Conservation (phyloP, 1,139 yeast species). For the Yamadazyma songkhlaensis region DNA sequence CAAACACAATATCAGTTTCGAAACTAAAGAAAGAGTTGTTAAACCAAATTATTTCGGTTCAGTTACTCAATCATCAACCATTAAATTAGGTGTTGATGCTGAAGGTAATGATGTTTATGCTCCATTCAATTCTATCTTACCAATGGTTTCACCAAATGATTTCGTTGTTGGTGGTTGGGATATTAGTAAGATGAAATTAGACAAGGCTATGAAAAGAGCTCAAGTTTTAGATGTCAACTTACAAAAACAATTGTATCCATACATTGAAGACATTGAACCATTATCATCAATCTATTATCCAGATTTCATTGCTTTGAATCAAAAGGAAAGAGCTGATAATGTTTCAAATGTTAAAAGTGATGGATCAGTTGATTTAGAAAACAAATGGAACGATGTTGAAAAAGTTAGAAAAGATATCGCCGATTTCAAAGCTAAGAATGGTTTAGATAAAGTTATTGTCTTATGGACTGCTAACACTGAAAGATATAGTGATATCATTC, state of each 20-base stretch:
- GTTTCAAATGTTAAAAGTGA: conserved; percentile 56
- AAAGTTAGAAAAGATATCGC: conserved; percentile 79
- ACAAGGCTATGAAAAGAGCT: conserved; percentile 81
- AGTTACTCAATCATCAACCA: conserved; percentile 91
- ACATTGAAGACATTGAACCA: conserved; percentile 65
- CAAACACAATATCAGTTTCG: conserved; percentile 72
- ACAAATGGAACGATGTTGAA: conserved; percentile 91
- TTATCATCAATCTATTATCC: conserved; percentile 90
- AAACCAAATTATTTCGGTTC: conserved; percentile 92
- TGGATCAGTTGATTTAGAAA: conserved; percentile 51
- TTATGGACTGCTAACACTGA: conserved; percentile 98
- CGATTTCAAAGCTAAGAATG: conserved; percentile 70
- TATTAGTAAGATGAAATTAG: conserved; percentile 68
- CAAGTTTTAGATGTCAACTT: conserved; percentile 83
- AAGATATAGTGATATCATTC: conserved; percentile 75
- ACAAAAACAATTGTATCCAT: conserved; percentile 71
- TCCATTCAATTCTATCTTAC: conserved; percentile 86
- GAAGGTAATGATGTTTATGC: conserved; percentile 87
- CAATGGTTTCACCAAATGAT: conserved; percentile 88
- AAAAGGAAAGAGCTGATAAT: conserved; percentile 88
- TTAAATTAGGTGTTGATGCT: conserved; percentile 81
- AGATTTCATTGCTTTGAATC: conserved; percentile 94
- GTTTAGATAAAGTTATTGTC: conserved; percentile 82
- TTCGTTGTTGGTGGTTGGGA: conserved; percentile 95
- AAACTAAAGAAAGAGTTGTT: conserved; percentile 76